These are phyloP conservation scores for Inga oerstediana DNA, from an alignment of 306 rosid species.

Conservation along the genomic window DNA sequence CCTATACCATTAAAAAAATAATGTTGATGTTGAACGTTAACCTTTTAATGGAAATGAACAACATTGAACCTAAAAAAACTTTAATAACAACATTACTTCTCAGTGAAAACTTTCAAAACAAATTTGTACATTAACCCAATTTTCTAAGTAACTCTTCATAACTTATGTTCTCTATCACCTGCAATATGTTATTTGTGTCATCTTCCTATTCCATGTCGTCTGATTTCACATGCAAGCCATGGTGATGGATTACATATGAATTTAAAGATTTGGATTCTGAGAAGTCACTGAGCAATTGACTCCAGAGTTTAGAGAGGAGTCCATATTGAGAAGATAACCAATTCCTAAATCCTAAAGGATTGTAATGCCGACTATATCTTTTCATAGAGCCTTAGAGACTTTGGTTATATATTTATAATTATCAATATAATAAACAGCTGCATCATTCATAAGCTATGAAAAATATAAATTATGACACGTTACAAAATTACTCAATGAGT, in stretches of 20 bases:
- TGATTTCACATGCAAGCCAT: conserved; percentile 35
- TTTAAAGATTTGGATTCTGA: conserved; percentile 44
- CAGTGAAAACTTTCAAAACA: too few species aligned
- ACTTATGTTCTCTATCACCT: conserved; percentile 26
- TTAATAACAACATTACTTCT: too few species aligned
- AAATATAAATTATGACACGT: background rate
- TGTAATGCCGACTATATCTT: background rate
- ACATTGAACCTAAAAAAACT: too few species aligned
- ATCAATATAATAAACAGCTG: background rate
- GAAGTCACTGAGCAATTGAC: conserved; percentile 51
- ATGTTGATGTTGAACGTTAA: too few species aligned
- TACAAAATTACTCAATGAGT: background rate
- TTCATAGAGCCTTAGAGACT: background rate
- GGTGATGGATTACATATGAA: conserved; percentile 31
- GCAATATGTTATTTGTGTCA: conserved; percentile 23
- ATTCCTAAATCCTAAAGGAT: too few species aligned
- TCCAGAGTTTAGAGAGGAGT: too few species aligned
- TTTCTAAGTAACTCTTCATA: conserved; percentile 46
- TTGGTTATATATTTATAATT: background rate
- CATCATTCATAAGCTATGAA: background rate
- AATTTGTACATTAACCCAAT: background rate
- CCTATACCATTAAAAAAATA: too few species aligned
- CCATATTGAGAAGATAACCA: too few species aligned
- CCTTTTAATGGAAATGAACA: too few species aligned
- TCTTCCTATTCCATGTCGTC: conserved; percentile 37